Evolutionary conservation across 148 eudicot genomes (phyloP), one percentile per base, ranked within the genome.

Genomic region (Chenopodium album): DNA sequence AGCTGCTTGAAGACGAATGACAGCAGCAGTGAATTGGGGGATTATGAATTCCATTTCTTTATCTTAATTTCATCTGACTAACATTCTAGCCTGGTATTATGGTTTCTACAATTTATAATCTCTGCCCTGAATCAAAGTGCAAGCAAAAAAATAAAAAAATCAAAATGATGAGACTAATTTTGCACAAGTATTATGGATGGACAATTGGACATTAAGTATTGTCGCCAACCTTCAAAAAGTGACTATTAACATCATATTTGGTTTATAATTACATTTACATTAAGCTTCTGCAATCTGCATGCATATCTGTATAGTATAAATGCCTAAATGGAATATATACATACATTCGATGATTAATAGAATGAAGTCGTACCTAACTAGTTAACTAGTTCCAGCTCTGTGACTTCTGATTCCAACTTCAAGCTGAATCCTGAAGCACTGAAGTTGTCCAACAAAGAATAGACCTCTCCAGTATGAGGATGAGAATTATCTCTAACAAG

Each of bases 401-500:
- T 12, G 50, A 64, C 31, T 65, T 68, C 76, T 71, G 76, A 79
- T 67, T 82, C 87, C 6, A 77, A 59, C 50, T 41, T 83, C 82
- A 67, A 79, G 78, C 73, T 78, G 26, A 78, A 54, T 72, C 80
- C 86, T 29, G 89, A 86, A 71, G 79, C 80, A 82, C 76, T 34
- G 34, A 71, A 71, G 70, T 75, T 77, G 62, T 86, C 83, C 73
- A 88, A 82, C 44, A 74, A 74, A 54, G 91, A 86, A 85, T 79
- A 87, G n/a, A 90, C 85, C 69, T 92, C 89, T 37, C 29, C 77
- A 48, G 84, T 77, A 75, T 66, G 88, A 86, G 86, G 83, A 85
- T 85, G 87, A 20, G 88, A 82, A 76, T 73, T 81, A 80, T 89
- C 92, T 41, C 89, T 87, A 16, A 87, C 93, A 56, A 85, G 84